Conservation (phyloP, 1,139 yeast species). For the Debaryomycetaceae sp. region DNA sequence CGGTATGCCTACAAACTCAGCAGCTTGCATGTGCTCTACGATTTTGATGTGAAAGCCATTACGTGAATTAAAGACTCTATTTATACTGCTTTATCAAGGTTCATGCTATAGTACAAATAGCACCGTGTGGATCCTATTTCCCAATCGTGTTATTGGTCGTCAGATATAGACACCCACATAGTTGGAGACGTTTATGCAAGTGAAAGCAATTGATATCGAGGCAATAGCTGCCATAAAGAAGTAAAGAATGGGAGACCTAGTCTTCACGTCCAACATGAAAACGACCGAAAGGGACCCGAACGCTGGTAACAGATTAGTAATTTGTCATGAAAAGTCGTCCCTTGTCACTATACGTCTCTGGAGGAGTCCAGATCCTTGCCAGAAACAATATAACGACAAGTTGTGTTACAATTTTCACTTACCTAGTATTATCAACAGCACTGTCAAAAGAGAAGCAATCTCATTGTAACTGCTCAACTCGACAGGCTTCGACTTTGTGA, state of each 20-base stretch:
- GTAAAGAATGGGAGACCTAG: slow-evolving; percentile 25
- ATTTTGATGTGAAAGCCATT: not conserved
- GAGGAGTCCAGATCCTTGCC: no score
- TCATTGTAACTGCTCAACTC: slow-evolving; percentile 9
- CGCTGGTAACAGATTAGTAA: slow-evolving; percentile 24
- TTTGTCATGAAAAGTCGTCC: slow-evolving; percentile 1
- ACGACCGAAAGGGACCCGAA: slow-evolving; percentile 36
- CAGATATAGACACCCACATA: slow-evolving; percentile 44
- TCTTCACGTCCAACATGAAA: slow-evolving; percentile 34
- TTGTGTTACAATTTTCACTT: slow-evolving; percentile 1
- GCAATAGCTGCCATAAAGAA: slow-evolving; percentile 33
- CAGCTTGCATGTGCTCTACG: no score
- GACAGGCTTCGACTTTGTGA: slow-evolving; percentile 24
- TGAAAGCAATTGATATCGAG: slow-evolving; percentile 37
- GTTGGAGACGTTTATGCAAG: slow-evolving; percentile 37
- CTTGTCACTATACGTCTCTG: no score
- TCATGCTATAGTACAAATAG: not conserved
- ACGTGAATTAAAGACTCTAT: not conserved
- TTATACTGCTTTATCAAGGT: not conserved
- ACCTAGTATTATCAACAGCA: slow-evolving; percentile 8
- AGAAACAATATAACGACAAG: not conserved
- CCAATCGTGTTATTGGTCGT: not conserved
- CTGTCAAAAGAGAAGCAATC: slow-evolving; percentile 7
- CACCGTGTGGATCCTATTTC: not conserved
- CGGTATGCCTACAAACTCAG: no score